Conservation (phyloP, 108 stramenopile species). For the Epithemia pelagica region DNA sequence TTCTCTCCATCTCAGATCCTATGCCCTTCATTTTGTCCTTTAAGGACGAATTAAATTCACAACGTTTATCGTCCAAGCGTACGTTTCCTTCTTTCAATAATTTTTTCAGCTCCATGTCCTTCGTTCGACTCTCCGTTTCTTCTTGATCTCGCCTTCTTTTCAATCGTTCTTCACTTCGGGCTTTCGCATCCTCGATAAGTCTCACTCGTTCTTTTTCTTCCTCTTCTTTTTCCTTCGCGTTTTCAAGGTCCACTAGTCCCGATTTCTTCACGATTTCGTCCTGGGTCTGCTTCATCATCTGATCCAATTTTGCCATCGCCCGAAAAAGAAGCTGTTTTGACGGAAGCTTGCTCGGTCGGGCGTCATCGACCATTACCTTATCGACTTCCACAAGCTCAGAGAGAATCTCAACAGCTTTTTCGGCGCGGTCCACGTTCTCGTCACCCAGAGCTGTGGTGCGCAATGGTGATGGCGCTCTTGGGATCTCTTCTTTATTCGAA, state of each 20-base stretch:
- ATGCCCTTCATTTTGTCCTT: neutral
- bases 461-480: constrained; percentile 12
- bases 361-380: neutral
- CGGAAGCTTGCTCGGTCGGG: constrained; percentile 18
- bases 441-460: constrained; percentile 15
- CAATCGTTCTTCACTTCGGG: constrained; percentile 9
- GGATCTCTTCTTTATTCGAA: neutral
- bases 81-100: constrained; percentile 15
- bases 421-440: constrained; percentile 23
- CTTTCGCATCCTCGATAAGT: constrained; percentile 10
- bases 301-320: constrained; percentile 28
- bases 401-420: constrained; percentile 19
- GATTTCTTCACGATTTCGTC: neutral
- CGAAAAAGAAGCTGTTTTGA: constrained; percentile 26
- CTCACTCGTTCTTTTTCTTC: constrained; percentile 8
- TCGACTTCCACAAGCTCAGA: constrained; percentile 16
- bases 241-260: neutral
- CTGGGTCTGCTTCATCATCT: constrained; percentile 20
- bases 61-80: constrained; percentile 2
- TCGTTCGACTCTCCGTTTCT: constrained; percentile 17
- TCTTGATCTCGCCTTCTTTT: constrained; percentile 9
- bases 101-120: constrained; percentile 24
- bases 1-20: constrained; percentile 1
- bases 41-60: neutral
- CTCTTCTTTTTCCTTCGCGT: constrained; percentile 8